Conservation (phyloP, 139 green algal genomes). For the Desmodesmus armatus region DNA sequence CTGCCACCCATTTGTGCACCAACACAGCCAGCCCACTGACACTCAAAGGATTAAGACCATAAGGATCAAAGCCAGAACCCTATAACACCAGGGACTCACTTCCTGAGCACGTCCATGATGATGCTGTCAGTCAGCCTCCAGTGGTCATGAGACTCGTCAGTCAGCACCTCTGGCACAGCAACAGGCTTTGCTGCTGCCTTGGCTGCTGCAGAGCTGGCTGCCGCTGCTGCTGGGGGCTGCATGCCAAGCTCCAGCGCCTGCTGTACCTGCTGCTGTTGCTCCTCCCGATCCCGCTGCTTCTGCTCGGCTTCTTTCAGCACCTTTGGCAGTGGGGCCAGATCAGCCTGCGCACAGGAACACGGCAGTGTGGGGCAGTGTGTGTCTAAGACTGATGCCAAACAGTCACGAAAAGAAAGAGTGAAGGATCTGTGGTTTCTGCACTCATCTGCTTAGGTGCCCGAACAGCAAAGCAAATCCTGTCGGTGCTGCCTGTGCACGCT, state of each 20-base stretch:
- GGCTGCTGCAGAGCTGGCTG: conserved; percentile 11
- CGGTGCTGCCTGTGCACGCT: background rate
- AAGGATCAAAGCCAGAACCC: background rate
- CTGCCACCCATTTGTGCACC: background rate
- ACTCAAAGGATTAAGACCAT: background rate
- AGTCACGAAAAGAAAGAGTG: background rate
- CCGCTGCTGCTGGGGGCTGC: background rate
- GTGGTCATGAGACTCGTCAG: conserved; percentile 24
- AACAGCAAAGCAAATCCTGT: background rate
- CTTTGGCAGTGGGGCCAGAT: conserved; percentile 65
- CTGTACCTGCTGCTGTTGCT: background rate
- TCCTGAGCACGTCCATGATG: conserved; percentile 52
- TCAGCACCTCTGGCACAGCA: conserved; percentile 22
- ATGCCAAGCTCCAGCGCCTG: background rate
- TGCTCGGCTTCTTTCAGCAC: conserved; percentile 20
- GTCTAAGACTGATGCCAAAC: background rate
- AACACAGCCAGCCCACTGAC: background rate
- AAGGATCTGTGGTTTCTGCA: background rate
- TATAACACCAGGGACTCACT: conserved; percentile 3
- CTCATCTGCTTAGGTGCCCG: too few species aligned
- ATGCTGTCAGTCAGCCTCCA: conserved; percentile 52
- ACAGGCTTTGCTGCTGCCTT: conserved; percentile 28
- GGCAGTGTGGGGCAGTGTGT: background rate
- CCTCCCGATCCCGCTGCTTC: background rate
- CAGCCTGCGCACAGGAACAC: conserved; percentile 48